Conservation (phyloP, 1,284 basidiomycete genomes). For the Pseudozyma thailandica region DNA sequence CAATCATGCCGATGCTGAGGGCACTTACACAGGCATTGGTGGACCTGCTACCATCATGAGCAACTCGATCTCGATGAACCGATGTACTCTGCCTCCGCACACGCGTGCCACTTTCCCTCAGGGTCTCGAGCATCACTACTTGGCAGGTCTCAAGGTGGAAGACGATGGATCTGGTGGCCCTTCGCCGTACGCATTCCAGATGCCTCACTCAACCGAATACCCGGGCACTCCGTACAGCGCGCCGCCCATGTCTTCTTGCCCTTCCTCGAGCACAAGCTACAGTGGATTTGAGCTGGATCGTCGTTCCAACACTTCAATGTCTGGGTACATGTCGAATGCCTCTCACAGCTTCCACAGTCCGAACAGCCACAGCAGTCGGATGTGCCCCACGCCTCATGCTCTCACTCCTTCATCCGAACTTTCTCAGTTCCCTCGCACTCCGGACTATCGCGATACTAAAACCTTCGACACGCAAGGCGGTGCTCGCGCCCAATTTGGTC, state of each 20-base stretch:
- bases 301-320: constrained; percentile 19
- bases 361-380: constrained; percentile 16
- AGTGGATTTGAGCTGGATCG: constrained; percentile 23
- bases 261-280: constrained; percentile 25
- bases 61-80: constrained; percentile 40
- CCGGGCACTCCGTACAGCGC: constrained; percentile 28
- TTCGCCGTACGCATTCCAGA: constrained; percentile 10
- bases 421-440: constrained; percentile 36
- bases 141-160: constrained; percentile 22
- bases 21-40: constrained; percentile 18
- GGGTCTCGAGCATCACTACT: constrained; percentile 36
- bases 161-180: constrained; percentile 5
- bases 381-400: constrained; percentile 25
- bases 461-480: constrained; percentile 12
- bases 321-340: constrained; percentile 26
- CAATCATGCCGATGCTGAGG: constrained; percentile 55
- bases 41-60: constrained; percentile 35
- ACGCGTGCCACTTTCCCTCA: constrained; percentile 37
- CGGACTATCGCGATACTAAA: constrained; percentile 22
- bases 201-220: constrained; percentile 20
- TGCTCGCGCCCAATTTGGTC: constrained; percentile 19
- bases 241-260: constrained; percentile 31
- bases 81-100: constrained; percentile 36
- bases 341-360: constrained; percentile 28
- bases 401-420: constrained; percentile 29